Percentiles rank a stretch among this genome's conserved stretches.
phyloP scores from a whole-genome alignment of 2,329 filamentous ascomycete species.

The Neofusicoccum sp. region DNA sequence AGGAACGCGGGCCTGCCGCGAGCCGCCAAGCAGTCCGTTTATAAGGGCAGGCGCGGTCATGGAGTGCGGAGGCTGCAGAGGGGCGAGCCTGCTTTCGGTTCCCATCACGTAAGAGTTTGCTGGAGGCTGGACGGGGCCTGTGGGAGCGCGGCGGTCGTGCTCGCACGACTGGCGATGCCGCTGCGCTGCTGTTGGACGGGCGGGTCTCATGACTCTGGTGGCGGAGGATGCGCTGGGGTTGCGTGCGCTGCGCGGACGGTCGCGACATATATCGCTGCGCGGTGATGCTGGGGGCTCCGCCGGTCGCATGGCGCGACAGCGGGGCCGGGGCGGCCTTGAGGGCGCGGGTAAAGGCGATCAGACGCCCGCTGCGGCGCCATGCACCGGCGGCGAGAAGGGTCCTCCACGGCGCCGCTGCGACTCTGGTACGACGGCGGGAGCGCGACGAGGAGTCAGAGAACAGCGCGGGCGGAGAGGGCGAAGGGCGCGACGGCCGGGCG shows the following conservation, averaged over 20 bases:
- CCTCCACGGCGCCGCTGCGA: not conserved
- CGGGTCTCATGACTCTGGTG: slow-evolving; percentile 1
- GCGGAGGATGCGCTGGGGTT: not conserved
- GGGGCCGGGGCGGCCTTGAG: slow-evolving; percentile 1
- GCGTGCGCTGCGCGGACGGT: not conserved
- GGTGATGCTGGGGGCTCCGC: not conserved
- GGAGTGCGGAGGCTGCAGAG: not conserved
- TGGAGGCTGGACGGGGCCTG: not conserved
- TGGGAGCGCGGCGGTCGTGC: not conserved
- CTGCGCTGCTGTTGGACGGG: not conserved
- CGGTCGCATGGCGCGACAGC: not conserved
- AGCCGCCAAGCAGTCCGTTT: not conserved
- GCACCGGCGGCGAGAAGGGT: not conserved
- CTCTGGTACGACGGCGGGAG: slow-evolving; percentile 3
- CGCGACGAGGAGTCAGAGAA: slow-evolving; percentile 1
- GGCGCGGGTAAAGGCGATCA: slow-evolving; percentile 10
- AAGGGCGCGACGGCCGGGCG: not conserved
- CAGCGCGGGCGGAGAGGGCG: not conserved
- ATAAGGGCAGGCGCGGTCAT: not conserved
- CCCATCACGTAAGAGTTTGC: slow-evolving; percentile 21
- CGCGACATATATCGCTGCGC: slow-evolving; percentile 1
- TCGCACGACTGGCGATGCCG: not conserved
- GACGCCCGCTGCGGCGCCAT: not conserved
- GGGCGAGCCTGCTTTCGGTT: not conserved
- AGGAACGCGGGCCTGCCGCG: not conserved